Evolutionary conservation across 2,329 filamentous ascomycete species (phyloP), one percentile per base, ranked within the genome.

Genomic region (Nemania diffusa): DNA sequence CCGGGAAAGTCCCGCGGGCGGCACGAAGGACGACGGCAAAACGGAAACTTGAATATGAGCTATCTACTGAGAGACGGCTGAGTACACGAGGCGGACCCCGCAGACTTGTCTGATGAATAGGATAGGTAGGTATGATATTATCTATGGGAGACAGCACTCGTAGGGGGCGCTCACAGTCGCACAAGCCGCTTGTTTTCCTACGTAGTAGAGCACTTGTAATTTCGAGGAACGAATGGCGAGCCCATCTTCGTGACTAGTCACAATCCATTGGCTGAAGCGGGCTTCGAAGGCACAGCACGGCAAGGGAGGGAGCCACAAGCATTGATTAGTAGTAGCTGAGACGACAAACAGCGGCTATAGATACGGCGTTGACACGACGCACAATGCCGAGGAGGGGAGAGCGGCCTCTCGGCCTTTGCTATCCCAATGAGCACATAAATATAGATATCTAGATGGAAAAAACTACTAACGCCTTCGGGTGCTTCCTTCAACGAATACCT

Each of bases 131-230:
- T 52, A 52, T 26, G 9, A 52, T 32, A 52, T 20, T 4, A 5
- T 50, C n/a, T 50, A 32, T 52, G 57, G 22, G 34, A 63, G 34
- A 59, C 20, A 44, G n/a, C 4, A 29, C 17, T 13, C 2, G 17
- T 20, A 29, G 42, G 61, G 55, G 26, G 40, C n/a, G 24, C 44
- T 55, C 63, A 60, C 51, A 56, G 73, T 72, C 51, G 66, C 69
- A 74, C 72, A 51, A 68, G 65, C 67, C 70, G 69, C 67, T 58
- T 64, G 71, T 69, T 69, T 70, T 67, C 68, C 62, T 63, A 34
- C 53, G 46, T 24, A 22, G 6, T 46, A 9, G 44, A 20, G 44
- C 56, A 50, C 48, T 20, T 37, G 42, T 59, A 53, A 62, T 29
- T 53, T 56, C 24, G 37, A 64, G 32, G 46, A 44, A 65, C 42